Evolutionary conservation across 2,329 filamentous ascomycete genomes (phyloP).

Genomic region (Botrytis elliptica): DNA sequence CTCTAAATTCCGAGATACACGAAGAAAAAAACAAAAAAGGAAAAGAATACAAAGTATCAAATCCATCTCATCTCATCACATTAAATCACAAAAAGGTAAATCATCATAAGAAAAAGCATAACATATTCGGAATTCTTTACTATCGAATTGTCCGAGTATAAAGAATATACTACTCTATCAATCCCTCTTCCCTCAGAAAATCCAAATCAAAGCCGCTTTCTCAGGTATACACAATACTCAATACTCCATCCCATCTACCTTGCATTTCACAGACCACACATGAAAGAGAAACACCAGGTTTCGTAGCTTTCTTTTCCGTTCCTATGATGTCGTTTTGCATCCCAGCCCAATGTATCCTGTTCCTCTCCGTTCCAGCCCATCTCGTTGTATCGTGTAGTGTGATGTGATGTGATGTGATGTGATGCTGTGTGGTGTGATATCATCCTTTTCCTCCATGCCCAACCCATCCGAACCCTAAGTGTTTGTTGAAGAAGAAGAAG

Average conservation of each 20-base stretch:
- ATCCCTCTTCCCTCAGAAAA: too few relatives aligned
- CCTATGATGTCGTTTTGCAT: not conserved
- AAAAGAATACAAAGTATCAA: too few relatives aligned
- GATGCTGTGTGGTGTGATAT: not conserved
- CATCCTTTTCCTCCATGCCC: not conserved
- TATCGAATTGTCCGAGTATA: too few relatives aligned
- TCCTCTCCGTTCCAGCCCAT: not conserved
- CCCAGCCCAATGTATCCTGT: not conserved
- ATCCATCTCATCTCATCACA: too few relatives aligned
- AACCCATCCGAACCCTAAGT: not conserved
- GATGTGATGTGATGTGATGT: not conserved
- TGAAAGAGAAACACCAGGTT: constrained; percentile 1
- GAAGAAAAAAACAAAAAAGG: too few relatives aligned
- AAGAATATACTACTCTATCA: too few relatives aligned
- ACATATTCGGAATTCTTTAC: too few relatives aligned
- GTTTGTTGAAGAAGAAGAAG: not conserved
- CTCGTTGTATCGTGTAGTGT: not conserved
- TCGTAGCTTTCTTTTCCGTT: not conserved
- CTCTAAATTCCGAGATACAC: too few relatives aligned
- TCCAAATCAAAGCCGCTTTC: too few relatives aligned
- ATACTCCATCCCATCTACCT: not conserved
- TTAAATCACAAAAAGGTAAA: too few relatives aligned
- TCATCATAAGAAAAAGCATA: too few relatives aligned
- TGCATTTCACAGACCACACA: not conserved
- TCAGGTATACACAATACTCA: not conserved